Percentiles rank a stretch among this genome's conserved stretches.
Evolutionary conservation across 148 eudicot genomes (phyloP).

Genomic region (Fallopia convolvulus): DNA sequence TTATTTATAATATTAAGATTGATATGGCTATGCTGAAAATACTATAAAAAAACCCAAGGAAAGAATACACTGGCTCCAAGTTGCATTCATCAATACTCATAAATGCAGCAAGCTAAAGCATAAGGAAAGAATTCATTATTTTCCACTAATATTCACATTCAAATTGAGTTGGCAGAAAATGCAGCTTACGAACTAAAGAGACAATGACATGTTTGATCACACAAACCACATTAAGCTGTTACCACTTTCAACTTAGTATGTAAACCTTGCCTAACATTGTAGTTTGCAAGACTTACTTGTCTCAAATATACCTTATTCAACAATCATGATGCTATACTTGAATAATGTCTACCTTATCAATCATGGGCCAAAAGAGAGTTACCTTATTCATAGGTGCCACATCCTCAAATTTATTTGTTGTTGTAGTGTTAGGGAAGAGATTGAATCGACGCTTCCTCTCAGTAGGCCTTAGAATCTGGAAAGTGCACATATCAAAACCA

Average conservation of each 20-base stretch:
- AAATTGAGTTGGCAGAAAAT: not conserved
- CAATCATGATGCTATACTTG: not conserved
- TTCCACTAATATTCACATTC: no score
- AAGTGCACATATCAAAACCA: conserved; percentile 9
- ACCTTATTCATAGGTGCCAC: not conserved
- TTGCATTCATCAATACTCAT: no score
- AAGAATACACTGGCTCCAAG: no score
- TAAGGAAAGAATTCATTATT: no score
- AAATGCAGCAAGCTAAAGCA: not conserved
- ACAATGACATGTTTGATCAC: not conserved
- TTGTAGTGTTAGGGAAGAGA: not conserved
- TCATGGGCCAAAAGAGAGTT: not conserved
- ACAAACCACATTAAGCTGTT: not conserved
- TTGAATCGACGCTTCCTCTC: not conserved
- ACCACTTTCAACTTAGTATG: not conserved
- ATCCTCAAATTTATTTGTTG: not conserved
- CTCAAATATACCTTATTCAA: not conserved
- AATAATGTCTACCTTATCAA: not conserved
- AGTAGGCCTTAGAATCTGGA: conserved; percentile 5
- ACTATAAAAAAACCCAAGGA: no score
- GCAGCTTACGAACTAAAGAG: not conserved
- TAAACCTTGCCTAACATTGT: not conserved
- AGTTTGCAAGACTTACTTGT: not conserved
- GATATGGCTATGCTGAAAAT: no score
- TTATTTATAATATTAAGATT: no score